phyloP scores from a whole-genome alignment of 1,284 basidiomycete species.

The Athelia psychrophila region DNA sequence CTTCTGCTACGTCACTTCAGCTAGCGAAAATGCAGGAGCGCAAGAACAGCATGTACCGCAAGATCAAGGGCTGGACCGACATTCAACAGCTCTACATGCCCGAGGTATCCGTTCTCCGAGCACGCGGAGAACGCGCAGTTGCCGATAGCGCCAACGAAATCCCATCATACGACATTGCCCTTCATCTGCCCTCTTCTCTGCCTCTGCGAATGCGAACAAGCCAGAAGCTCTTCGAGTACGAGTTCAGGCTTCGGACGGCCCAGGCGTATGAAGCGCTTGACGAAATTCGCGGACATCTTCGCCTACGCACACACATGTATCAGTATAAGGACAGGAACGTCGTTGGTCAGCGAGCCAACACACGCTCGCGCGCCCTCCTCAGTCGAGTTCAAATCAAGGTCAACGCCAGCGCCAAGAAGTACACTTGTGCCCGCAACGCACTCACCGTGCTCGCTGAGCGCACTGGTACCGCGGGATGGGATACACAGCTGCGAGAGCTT shows the following conservation, averaged over 20 bases:
- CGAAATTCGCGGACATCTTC: constrained; percentile 7
- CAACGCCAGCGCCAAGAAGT: not conserved
- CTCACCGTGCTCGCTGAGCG: not conserved
- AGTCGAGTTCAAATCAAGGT: constrained; percentile 1
- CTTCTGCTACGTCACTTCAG: constrained; percentile 8
- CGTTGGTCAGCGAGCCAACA: constrained; percentile 9
- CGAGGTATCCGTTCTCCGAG: not conserved
- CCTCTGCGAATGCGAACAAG: not conserved
- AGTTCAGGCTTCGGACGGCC: constrained; percentile 8
- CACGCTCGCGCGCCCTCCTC: constrained; percentile 1
- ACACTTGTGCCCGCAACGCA: not conserved
- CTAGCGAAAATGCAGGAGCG: constrained; percentile 10
- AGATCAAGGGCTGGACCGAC: constrained; percentile 11
- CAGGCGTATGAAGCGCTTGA: constrained; percentile 10
- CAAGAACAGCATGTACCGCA: constrained; percentile 7
- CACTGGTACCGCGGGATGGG: not conserved
- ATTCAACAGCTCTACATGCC: constrained; percentile 18
- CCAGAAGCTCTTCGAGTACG: constrained; percentile 1
- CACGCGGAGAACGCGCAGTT: not conserved
- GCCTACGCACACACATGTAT: constrained; percentile 6
- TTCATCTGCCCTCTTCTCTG: constrained; percentile 3
- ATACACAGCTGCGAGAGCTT: not conserved
- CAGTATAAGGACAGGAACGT: constrained; percentile 9
- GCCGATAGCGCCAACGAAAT: not conserved
- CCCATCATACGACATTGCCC: not conserved